Conservation (phyloP, 2,329 filamentous ascomycete species). For the Fusarium armeniacum region DNA sequence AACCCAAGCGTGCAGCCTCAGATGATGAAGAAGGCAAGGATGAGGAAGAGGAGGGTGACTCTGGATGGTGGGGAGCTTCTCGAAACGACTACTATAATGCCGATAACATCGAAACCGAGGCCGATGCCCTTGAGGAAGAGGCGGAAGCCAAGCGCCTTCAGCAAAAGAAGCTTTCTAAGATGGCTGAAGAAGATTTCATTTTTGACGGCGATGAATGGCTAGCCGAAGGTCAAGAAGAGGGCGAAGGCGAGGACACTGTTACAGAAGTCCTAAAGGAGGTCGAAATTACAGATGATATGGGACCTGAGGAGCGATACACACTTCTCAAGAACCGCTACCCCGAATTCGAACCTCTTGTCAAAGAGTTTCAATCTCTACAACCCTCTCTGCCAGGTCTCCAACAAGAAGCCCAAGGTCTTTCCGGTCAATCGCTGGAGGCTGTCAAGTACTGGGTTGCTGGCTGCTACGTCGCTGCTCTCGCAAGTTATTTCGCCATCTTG, state of each 20-base stretch:
- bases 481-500: slow-evolving; percentile 96
- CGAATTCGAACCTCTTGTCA: slow-evolving; percentile 88
- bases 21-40: slow-evolving; percentile 70
- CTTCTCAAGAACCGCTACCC: slow-evolving; percentile 87
- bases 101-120: slow-evolving; percentile 76
- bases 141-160: slow-evolving; percentile 89
- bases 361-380: slow-evolving; percentile 83
- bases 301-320: slow-evolving; percentile 78
- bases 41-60: slow-evolving; percentile 70
- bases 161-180: slow-evolving; percentile 88
- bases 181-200: slow-evolving; percentile 92
- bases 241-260: slow-evolving; percentile 72
- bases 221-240: slow-evolving; percentile 66
- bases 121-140: slow-evolving; percentile 88
- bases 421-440: slow-evolving; percentile 68
- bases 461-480: slow-evolving; percentile 87
- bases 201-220: slow-evolving; percentile 93
- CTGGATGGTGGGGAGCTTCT: slow-evolving; percentile 87
- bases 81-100: slow-evolving; percentile 94
- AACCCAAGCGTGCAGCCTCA: slow-evolving; percentile 52
- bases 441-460: slow-evolving; percentile 85
- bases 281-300: slow-evolving; percentile 85
- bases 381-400: slow-evolving; percentile 72
- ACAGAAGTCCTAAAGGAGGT: slow-evolving; percentile 89
- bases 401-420: slow-evolving; percentile 67